phyloP scores from a whole-genome alignment of 2,329 filamentous ascomycete genomes.

The Didymella pomorum region DNA sequence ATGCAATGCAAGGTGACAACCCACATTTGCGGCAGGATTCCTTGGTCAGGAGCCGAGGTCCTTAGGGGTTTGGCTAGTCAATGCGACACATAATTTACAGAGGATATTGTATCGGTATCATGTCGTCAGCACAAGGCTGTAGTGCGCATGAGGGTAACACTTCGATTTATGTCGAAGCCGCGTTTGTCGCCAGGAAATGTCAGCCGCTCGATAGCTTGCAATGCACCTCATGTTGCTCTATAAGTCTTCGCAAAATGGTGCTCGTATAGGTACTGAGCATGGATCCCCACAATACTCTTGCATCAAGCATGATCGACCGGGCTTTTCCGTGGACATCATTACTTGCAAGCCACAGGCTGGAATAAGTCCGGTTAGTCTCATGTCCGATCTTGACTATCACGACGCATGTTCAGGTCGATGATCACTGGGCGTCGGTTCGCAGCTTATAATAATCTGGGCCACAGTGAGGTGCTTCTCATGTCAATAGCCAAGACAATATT shows the following conservation, averaged over 20 bases:
- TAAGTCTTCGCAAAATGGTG: neutral
- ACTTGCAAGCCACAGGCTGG: neutral
- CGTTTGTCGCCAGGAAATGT: constrained; percentile 2
- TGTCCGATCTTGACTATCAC: neutral
- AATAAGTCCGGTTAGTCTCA: neutral
- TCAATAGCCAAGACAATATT: neutral
- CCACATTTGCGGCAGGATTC: constrained; percentile 25
- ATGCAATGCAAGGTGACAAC: constrained; percentile 27
- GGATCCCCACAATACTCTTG: neutral
- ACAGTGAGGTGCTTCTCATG: neutral
- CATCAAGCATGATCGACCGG: constrained; percentile 2
- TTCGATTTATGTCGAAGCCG: neutral
- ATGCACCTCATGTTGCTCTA: too few relatives aligned
- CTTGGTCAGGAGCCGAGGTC: constrained; percentile 1
- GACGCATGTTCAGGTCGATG: neutral
- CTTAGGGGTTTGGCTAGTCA: neutral
- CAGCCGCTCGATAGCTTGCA: neutral
- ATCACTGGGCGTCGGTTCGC: neutral
- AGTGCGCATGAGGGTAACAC: neutral
- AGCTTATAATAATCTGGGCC: neutral
- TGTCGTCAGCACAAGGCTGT: neutral
- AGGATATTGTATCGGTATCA: neutral
- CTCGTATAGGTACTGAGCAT: neutral
- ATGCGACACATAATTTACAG: neutral
- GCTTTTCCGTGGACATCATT: neutral